Evolutionary conservation across 768 basidiomycete genomes (phyloP), one percentile per base, ranked within the genome.

Genomic region (Boletus sp.): DNA sequence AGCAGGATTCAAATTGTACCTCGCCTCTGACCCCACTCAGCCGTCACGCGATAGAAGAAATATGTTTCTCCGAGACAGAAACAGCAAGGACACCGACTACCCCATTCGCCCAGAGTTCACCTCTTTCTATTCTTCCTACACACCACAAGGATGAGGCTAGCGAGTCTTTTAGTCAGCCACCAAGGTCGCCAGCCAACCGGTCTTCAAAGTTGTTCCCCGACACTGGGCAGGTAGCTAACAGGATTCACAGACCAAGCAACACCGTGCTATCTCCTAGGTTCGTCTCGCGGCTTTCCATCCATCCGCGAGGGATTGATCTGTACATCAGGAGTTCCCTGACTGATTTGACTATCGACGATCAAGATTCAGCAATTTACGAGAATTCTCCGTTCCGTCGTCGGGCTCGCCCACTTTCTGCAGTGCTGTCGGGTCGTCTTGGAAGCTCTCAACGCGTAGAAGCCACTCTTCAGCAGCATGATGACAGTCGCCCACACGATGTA

Each of bases 1-100:
- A 50, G 4, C 39, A 19, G n/a, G 35, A 33, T 39, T 25, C 23
- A 25, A 25, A 4, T 15, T 25, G 33, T 50, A 44, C 34, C 4
- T 61, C 56, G 9, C 56, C 62, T 55, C 35, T 67, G 17, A 53
- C 55, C n/a, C 64, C 65, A 6, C 51, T 65, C 15, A 57, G 55
- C 39, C 62, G 57, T 34, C 34, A 47, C 15, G 51, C 35, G 43
- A 65, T 56, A 14, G 56, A 67, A n/a, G 65, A 56, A 14, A 56
- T 56, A 7, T 53, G 53, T 35, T 42, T 51, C 10, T 44, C 33
- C 15, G 58, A 56, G 25, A 27, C 30, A 10, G 58, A 52, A 37
- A 41, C 27, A 5, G 4, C 29, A 32, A 49, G 32, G 11, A 5
- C 8, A 25, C 23, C 23, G 33, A 14, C 21, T 23, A 10, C 14